Conservation (phyloP, 2,329 filamentous ascomycete species). For the Claviceps fusiformis region DNA sequence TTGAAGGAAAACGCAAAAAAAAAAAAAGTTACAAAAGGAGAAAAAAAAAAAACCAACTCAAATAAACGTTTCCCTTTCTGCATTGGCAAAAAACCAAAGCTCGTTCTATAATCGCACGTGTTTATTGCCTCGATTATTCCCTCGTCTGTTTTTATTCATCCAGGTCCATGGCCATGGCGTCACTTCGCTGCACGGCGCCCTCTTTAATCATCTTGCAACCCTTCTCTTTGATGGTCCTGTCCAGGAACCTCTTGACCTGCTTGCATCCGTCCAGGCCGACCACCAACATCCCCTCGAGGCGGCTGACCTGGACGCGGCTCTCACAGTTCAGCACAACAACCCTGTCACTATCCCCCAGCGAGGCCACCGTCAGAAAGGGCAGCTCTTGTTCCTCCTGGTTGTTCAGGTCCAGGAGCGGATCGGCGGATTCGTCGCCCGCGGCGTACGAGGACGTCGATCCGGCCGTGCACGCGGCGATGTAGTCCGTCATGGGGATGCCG, state of each 20-base stretch:
- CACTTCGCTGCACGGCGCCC: slow-evolving; percentile 35
- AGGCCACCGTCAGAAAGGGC: slow-evolving; percentile 77
- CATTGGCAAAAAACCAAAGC: neutral
- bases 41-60: neutral
- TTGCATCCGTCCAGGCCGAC: slow-evolving; percentile 87
- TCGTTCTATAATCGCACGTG: neutral
- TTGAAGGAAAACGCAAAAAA: neutral
- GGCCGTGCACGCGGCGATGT: slow-evolving; percentile 76
- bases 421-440: slow-evolving; percentile 52
- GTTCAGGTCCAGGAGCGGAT: slow-evolving; percentile 71
- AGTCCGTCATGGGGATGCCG: slow-evolving; percentile 88
- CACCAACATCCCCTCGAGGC: slow-evolving; percentile 83
- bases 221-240: slow-evolving; percentile 62
- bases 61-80: neutral
- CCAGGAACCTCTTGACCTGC: slow-evolving; percentile 68
- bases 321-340: slow-evolving; percentile 76
- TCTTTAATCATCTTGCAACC: slow-evolving; percentile 50
- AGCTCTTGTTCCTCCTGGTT: slow-evolving; percentile 73
- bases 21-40: neutral
- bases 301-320: slow-evolving; percentile 67
- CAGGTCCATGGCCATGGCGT: slow-evolving; percentile 37
- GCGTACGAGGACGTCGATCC: slow-evolving; percentile 60
- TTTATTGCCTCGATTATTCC: neutral
- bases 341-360: slow-evolving; percentile 58
- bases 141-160: slow-evolving; percentile 16